phyloP scores from a whole-genome alignment of 2,329 filamentous ascomycete species.

The Amesomyces nigricolor region DNA sequence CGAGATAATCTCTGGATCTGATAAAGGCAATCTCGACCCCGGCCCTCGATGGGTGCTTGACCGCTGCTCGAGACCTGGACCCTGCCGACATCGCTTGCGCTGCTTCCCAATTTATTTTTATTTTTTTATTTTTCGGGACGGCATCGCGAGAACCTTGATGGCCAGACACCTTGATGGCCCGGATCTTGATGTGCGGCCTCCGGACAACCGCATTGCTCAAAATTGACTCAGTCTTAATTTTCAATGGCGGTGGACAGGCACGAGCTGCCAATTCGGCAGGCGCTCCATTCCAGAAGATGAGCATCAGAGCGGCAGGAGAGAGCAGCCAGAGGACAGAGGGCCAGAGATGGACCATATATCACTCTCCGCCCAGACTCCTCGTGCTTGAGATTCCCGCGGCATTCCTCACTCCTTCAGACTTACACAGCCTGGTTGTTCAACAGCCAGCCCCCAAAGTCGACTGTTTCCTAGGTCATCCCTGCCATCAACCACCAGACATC shows the following conservation, averaged over 20 bases:
- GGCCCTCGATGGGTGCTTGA: not conserved
- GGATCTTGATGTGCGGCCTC: not conserved
- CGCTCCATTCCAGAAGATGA: too few species aligned
- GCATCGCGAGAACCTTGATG: slow-evolving; percentile 21
- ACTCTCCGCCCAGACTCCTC: too few species aligned
- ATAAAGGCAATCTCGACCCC: not conserved
- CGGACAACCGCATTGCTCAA: not conserved
- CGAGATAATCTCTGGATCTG: not conserved
- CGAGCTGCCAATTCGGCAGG: not conserved
- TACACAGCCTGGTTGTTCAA: not conserved
- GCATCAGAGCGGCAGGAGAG: not conserved
- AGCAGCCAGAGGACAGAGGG: not conserved
- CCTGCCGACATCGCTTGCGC: not conserved
- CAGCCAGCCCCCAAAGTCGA: not conserved
- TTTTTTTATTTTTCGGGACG: not conserved
- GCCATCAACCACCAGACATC: not conserved
- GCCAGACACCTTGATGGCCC: slow-evolving; percentile 14
- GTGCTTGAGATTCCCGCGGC: too few species aligned
- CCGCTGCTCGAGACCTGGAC: not conserved
- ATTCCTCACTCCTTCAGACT: too few species aligned
- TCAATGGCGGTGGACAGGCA: too few species aligned
- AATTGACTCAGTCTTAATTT: too few species aligned
- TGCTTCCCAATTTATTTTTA: not conserved
- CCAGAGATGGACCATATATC: not conserved
- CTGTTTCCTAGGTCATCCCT: not conserved